Evolutionary conservation across 331 rosid genomes (phyloP), one percentile per base, ranked within the genome.

Genomic region (Saraca asoca): DNA sequence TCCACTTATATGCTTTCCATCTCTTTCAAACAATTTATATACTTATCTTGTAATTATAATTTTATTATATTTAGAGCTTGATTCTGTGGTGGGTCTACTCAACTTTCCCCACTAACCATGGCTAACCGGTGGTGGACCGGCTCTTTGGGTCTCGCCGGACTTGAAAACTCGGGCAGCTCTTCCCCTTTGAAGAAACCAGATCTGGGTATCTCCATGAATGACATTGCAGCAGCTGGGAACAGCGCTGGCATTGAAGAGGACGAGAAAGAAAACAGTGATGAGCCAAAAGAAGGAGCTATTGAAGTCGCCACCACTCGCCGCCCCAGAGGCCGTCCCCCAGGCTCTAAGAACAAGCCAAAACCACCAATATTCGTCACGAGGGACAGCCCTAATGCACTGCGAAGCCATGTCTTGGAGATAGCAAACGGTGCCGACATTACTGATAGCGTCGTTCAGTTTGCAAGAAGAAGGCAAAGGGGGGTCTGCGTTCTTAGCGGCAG

Each of bases 81-180:
- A 37, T 55, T 55, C 14, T 31, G 41, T 54, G n/a, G 9, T 13
- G 62, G 16, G 11, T 37, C 45, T 11, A 7, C 17, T 8, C 11
- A 38, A 24, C 38, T 42, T 10, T 12, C 12, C 43, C 33, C 39
- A 38, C 18, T 19, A 20, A 18, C 5, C 53, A 88, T 89, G 96
- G 80, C 95, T 54, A 85, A 83, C 41, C 89, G 77, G 5, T 89
- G 96, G 96, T 89, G 93, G 96, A 74, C 84, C 9, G 93, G 83
- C 2, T 81, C 85, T 0, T 39, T 78, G 55, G 87, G 87, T 53
- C 72, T 86, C 5, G 64, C 83, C 1, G 88, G 80, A 2, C 69
- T 75, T 7, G 87, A 76, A 2, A 76, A 71, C 69, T 66, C 87
- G 0, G 38, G 58, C 11, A 50, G 65, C 51, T 50, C 78, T 5